These are phyloP conservation scores for Triglochin maritima DNA, from an alignment of 106 monocot species.

Conservation along the genomic window DNA sequence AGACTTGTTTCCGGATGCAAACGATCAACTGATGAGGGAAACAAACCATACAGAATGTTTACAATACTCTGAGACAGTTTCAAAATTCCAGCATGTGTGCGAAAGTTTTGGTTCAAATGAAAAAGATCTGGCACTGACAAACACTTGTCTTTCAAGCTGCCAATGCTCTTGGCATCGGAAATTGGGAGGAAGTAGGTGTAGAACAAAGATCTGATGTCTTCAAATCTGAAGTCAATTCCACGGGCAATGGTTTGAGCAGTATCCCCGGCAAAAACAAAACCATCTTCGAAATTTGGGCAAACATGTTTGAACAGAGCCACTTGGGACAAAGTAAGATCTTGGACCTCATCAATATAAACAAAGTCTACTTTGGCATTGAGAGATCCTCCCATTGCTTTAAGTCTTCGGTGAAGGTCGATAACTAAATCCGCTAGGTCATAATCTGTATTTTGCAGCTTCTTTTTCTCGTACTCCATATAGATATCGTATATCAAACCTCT, in stretches of 20 bases:
- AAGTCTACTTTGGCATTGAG: slow-evolving; percentile 34
- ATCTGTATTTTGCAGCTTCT: slow-evolving; percentile 28
- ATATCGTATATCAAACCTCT: slow-evolving; percentile 47
- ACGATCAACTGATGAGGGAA: slow-evolving; percentile 41
- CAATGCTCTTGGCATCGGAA: background rate
- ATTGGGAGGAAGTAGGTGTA: slow-evolving; percentile 31
- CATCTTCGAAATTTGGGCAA: slow-evolving; percentile 41
- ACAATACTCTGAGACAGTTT: slow-evolving; percentile 53
- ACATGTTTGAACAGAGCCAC: slow-evolving; percentile 50
- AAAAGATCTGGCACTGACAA: slow-evolving; percentile 26
- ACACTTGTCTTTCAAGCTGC: slow-evolving; percentile 5
- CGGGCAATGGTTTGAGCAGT: slow-evolving; percentile 73
- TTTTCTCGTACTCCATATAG: slow-evolving; percentile 51
- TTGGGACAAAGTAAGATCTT: slow-evolving; percentile 58
- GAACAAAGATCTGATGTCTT: slow-evolving; percentile 57
- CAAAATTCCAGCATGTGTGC: slow-evolving; percentile 56
- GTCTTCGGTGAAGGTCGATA: slow-evolving; percentile 34
- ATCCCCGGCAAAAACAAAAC: slow-evolving; percentile 68
- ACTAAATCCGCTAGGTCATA: slow-evolving; percentile 71
- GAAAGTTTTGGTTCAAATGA: slow-evolving; percentile 46
- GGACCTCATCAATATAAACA: slow-evolving; percentile 73
- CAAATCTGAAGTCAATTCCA: slow-evolving; percentile 57
- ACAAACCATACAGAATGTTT: slow-evolving; percentile 36
- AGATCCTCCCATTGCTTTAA: slow-evolving; percentile 8
- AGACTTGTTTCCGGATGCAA: slow-evolving; percentile 39